Evolutionary conservation across 306 rosid genomes (phyloP), one percentile per base, ranked within the genome.

Genomic region (Nissolia schottii): DNA sequence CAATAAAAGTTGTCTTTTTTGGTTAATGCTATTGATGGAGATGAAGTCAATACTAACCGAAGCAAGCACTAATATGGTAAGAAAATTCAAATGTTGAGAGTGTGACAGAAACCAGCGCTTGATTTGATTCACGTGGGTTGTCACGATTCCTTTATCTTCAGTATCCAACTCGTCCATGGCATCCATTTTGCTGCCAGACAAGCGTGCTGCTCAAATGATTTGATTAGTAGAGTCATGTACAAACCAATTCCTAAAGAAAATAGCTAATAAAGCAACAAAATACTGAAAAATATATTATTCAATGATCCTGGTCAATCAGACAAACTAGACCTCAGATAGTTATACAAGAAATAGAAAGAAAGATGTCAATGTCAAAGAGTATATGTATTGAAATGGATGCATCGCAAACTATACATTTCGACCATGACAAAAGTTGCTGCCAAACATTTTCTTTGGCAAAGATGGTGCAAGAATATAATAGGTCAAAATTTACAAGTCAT

Each of bases 51-150:
- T 77, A 86, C 93, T 87, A 70, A 92, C 97, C 94, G 97, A 92
- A 55, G 97, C 97, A 76, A 92, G 97, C 5, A 86, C 81, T 77
- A 92, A 61, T 70, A 92, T 92, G 23, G 90, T 84, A 49, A 80
- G 19, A 68, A 86, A 92, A 81, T 87, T 92, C 84, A 92, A 59
- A 74, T 86, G 90, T 34, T 89, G 94, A 8, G 92, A 53, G 55
- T 83, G 94, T 43, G 97, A 77, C 27, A 87, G 68, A 48, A 92
- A 65, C 97, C 94, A 87, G 53, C 67, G 77, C 80, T 89, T 89
- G 60, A 74, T 35, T 82, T 51, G 64, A 71, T 73, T 84, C 35
- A 92, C 41, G 56, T 71, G 64, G 37, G 78, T 59, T 64, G 89
- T 70, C 40, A 87, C 16, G 65, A 86, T 35, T 67, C 96, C 96